Base-by-base conservation (phyloP, 176 grass and related monocot species). In the Oryza australiensis region DNA sequence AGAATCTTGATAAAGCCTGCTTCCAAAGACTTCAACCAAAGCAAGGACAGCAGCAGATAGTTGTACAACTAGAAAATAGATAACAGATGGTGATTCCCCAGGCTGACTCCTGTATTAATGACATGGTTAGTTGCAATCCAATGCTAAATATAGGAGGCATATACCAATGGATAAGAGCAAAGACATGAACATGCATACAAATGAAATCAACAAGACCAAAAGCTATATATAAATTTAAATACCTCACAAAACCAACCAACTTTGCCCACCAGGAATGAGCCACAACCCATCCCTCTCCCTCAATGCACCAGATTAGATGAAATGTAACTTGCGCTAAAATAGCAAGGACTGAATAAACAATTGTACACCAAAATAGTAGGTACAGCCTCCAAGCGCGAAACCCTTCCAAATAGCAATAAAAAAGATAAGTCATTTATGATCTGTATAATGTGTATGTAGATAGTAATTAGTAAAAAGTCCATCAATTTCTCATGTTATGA, bases 181-280 rank as follows among this genome's bases (percentile, higher is more conserved):
- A 83, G 49, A 48, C 26, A 73, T 51, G 51, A 73, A 63, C 62
- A 80, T 67, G 62, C 48, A 59, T 26, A 76, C 24, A 70, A 53
- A 83, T 12, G 75, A 78, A 83, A 79, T 75, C 34, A 76, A 87
- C 60, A 70, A 10, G 32, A 62, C 63, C 57, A 87, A 73, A 9
- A 72, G 2, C 32, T 10, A 74, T 74, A 55, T 26, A 63, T 41
- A 67, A 72, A 72, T 60, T 32, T 42, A 86, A 28, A 75, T 92
- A 98, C 95, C 95, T 98, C 53, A 84, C 80, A 57, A 98, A 90
- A 80, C 95, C 95, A 78, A 98, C 84, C 74, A 98, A 71, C 77
- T 78, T 91, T 22, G 73, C 71, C 95, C 95, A 98, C 72, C 81
- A 94, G 84, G 90, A 88, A 86, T 87, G 82, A 73, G 90, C 84